Conservation (phyloP, 2,329 filamentous ascomycete genomes). For the Aureobasidium lini region DNA sequence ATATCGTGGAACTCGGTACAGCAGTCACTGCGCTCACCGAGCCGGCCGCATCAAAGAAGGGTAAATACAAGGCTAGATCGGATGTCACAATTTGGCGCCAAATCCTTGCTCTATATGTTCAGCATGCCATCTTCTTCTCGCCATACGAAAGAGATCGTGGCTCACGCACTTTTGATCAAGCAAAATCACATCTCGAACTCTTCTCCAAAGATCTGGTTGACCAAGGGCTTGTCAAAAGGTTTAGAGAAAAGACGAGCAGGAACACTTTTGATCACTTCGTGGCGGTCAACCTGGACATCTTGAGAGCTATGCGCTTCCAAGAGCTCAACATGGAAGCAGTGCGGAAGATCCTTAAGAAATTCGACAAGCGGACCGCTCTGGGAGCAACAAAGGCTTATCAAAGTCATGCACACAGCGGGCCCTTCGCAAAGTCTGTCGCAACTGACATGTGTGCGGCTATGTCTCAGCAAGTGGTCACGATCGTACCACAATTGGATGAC, state of each 20-base stretch:
- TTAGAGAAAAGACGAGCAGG: conserved; percentile 60
- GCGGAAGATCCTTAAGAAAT: conserved; percentile 83
- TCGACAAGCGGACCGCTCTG: conserved; percentile 76
- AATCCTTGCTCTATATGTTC: conserved; percentile 74
- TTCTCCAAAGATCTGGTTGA: conserved; percentile 63
- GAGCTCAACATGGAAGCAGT: conserved; percentile 75
- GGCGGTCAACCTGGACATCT: conserved; percentile 63
- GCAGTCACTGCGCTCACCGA: conserved; percentile 58
- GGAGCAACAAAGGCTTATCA: conserved; percentile 53
- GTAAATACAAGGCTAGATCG: conserved; percentile 41
- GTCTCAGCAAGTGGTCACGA: conserved; percentile 60
- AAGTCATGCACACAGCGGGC: conserved; percentile 42
- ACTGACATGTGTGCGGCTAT: conserved; percentile 70
- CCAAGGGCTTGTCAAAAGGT: conserved; percentile 50
- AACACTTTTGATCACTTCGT: conserved; percentile 62
- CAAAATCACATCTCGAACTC: conserved; percentile 59
- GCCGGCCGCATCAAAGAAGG: conserved; percentile 42
- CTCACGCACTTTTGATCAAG: conserved; percentile 56
- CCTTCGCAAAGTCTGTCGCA: conserved; percentile 61
- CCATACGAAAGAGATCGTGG: conserved; percentile 65
- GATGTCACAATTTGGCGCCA: conserved; percentile 71
- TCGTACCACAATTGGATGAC: conserved; percentile 77
- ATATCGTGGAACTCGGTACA: conserved; percentile 58
- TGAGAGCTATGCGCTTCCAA: conserved; percentile 75
- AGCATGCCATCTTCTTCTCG: conserved; percentile 76